Evolutionary conservation across 805 yeast species (phyloP).

Genomic region (Clavispora carvajalis): DNA sequence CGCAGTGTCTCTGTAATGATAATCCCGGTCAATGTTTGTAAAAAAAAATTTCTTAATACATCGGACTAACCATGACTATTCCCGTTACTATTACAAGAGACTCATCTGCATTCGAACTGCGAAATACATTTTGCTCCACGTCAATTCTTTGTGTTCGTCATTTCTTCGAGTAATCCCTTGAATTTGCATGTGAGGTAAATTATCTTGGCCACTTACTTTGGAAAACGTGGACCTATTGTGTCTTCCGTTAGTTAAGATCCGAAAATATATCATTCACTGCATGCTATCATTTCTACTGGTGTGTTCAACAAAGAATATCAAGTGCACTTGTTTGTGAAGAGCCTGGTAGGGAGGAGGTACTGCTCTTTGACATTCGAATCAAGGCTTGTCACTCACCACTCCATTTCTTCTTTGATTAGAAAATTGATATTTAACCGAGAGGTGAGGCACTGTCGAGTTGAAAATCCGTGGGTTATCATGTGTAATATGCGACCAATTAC

Average conservation of each 20-base stretch:
- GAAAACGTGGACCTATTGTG: too few relatives aligned
- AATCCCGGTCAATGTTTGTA: not conserved
- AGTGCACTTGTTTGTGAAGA: too few relatives aligned
- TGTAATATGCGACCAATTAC: constrained; percentile 1
- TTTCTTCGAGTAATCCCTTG: constrained; percentile 11
- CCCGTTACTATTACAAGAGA: not conserved
- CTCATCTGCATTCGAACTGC: constrained; percentile 2
- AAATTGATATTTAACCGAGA: not conserved
- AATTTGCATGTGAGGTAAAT: constrained; percentile 22
- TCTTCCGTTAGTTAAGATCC: too few relatives aligned
- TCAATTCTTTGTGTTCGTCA: not conserved
- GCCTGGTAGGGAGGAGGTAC: too few relatives aligned
- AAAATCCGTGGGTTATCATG: not conserved
- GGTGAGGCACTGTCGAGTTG: too few relatives aligned
- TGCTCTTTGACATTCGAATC: constrained; percentile 26
- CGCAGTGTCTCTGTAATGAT: constrained; percentile 8
- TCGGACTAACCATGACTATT: constrained; percentile 7
- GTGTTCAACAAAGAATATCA: too few relatives aligned
- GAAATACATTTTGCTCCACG: not conserved
- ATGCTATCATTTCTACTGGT: too few relatives aligned
- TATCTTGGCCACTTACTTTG: constrained; percentile 11
- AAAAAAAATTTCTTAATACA: too few relatives aligned
- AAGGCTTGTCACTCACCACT: constrained; percentile 27
- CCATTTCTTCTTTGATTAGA: constrained; percentile 12
- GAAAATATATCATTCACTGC: too few relatives aligned